These are phyloP conservation scores for Pyricularia grisea DNA, from an alignment of 2,329 filamentous ascomycete species.

Conservation along the genomic window DNA sequence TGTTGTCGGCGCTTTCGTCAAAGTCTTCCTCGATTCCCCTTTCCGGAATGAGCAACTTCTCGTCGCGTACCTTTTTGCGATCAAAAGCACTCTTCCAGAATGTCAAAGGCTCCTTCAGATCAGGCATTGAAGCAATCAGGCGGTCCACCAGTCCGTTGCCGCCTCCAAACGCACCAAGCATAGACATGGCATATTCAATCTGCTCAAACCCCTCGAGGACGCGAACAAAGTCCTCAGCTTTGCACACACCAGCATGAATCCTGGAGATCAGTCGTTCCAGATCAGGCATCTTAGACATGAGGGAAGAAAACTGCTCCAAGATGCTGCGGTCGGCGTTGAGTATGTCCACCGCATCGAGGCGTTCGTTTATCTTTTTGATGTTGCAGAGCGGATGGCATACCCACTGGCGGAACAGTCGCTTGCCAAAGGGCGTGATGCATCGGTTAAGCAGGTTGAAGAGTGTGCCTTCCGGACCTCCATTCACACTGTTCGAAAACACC, in stretches of 20 bases:
- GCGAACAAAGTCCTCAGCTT: slow-evolving; percentile 82
- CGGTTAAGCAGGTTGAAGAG: slow-evolving; percentile 85
- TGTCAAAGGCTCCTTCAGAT: slow-evolving; percentile 62
- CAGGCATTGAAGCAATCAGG: slow-evolving; percentile 76
- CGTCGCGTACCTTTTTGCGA: slow-evolving; percentile 65
- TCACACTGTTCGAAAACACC: slow-evolving; percentile 86
- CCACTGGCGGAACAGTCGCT: slow-evolving; percentile 93
- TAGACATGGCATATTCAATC: slow-evolving; percentile 85
- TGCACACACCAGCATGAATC: slow-evolving; percentile 86
- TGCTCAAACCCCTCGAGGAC: slow-evolving; percentile 96
- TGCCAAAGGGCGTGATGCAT: slow-evolving; percentile 94
- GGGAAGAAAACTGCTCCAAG: slow-evolving; percentile 79
- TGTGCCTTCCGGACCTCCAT: slow-evolving; percentile 77
- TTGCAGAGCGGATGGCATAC: slow-evolving; percentile 92
- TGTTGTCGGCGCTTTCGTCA: slow-evolving; percentile 68
- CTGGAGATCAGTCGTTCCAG: slow-evolving; percentile 89
- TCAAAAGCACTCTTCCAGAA: slow-evolving; percentile 94
- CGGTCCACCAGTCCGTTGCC: slow-evolving; percentile 77
- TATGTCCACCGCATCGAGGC: slow-evolving; percentile 87
- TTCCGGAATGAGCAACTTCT: slow-evolving; percentile 76
- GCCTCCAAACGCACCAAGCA: slow-evolving; percentile 65
- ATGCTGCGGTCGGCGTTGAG: slow-evolving; percentile 74
- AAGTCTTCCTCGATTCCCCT: slow-evolving; percentile 86
- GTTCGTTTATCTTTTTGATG: slow-evolving; percentile 79
- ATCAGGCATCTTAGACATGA: slow-evolving; percentile 86